Base-by-base conservation (phyloP, 2,329 filamentous ascomycete genomes). In the Hypoxylon sp. region DNA sequence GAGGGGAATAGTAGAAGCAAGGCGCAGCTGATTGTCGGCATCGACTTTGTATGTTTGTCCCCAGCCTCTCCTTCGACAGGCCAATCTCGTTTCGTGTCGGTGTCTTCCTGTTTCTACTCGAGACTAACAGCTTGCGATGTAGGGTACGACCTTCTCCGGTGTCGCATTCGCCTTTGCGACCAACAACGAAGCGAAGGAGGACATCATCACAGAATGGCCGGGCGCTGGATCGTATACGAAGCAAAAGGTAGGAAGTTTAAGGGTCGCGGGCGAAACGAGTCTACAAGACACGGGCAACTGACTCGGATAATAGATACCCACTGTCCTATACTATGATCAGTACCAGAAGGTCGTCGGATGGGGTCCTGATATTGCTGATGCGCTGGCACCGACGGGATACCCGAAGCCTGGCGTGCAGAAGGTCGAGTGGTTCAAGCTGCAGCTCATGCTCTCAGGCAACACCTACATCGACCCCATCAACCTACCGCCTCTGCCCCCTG, bases 341-440 rank as follows among this genome's bases (percentile, higher is more conserved):
- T 97, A 97, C 76, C 95, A 99, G 73, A 97, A 98, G 77, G 95
- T 99, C 45, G 95, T 98, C n/a, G 95, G 95, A 69, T 99, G 95
- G 95, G 95, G 95, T 62, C 93, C 94, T 55, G 95, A 99, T 81
- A 98, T 98, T 70, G 92, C 95, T 60, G 94, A 98, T 78, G 95
- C 95, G 64, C 85, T 98, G 65, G 94, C 95, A 49, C 95, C 95
- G 24, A 98, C 95, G 35, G 95, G 95, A 63, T 98, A 98, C 76
- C 95, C 95, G 67, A 98, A 98, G 81, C 91, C 91, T 27, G 94
- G 94, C 64, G 94, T 99, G 67, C 95, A 98, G 77, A 98, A 98
- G 80, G 94, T 98, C 20, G 95, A 98, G 79, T 99, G 95, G 95
- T 98, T 99, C 85, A 98, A 98, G 82, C 85, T 99, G 67, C 95